These are phyloP conservation scores for Fusarium dimerum DNA, from an alignment of 2,329 filamentous ascomycete genomes.

Conservation along the genomic window DNA sequence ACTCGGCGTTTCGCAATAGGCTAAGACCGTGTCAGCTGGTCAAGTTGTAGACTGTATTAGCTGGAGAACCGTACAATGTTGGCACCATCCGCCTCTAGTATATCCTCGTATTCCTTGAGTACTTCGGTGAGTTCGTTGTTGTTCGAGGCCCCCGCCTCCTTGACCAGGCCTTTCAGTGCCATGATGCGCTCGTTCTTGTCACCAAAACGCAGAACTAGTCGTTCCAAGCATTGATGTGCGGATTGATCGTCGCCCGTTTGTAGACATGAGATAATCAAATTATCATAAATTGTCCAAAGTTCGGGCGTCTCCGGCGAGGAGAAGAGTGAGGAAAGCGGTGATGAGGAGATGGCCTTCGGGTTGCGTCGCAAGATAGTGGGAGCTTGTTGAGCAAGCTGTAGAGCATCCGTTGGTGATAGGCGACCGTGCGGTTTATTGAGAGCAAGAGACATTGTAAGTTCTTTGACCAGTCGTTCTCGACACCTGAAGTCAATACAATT, in stretches of 20 bases:
- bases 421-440: conserved; percentile 59
- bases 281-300: conserved; percentile 84
- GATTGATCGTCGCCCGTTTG: conserved; percentile 80
- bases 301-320: conserved; percentile 70
- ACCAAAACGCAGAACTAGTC: conserved; percentile 79
- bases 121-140: conserved; percentile 67
- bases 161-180: conserved; percentile 78
- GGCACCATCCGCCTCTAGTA: conserved; percentile 71
- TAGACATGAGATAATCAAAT: conserved; percentile 80
- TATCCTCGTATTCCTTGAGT: conserved; percentile 74
- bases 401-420: conserved; percentile 55
- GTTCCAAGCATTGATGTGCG: conserved; percentile 73
- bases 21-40: conserved; percentile 46
- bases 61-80: conserved; percentile 66
- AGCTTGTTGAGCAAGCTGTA: conserved; percentile 62
- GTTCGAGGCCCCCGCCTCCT: conserved; percentile 76
- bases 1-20: conserved; percentile 83
- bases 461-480: neutral
- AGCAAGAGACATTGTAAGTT: conserved; percentile 48
- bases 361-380: conserved; percentile 56
- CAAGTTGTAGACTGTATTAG: neutral
- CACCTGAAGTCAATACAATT: too few relatives aligned
- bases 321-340: conserved; percentile 54
- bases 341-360: conserved; percentile 55
- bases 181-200: conserved; percentile 81